Conservation (phyloP, 306 rosid genomes). For the Cercis canadensis region DNA sequence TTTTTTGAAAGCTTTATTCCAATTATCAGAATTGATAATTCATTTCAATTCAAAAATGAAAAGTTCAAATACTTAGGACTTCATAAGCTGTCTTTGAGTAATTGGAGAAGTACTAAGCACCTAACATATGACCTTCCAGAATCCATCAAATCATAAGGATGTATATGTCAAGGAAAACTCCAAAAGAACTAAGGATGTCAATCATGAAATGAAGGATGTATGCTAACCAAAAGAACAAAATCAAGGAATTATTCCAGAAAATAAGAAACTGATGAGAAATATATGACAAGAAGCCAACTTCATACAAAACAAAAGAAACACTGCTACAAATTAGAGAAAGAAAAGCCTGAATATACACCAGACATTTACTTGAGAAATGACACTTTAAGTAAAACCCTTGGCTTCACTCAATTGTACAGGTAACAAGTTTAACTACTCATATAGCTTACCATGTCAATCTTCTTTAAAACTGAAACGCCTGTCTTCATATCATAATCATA, state of each 20-base stretch:
- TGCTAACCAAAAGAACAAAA: conserved; percentile 23
- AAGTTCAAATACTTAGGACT: conserved; percentile 16
- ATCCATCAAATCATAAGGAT: conserved; percentile 13
- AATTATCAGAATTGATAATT: conserved; percentile 7
- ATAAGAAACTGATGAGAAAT: conserved; percentile 14
- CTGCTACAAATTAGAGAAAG: conserved; percentile 7
- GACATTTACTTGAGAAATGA: conserved; percentile 5
- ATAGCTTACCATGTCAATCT: conserved; percentile 73
- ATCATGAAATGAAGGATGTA: neutral
- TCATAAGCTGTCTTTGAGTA: neutral
- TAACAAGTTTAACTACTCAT: conserved; percentile 28
- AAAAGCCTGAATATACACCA: conserved; percentile 1
- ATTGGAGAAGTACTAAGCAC: neutral
- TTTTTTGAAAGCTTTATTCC: conserved; percentile 2
- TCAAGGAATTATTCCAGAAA: conserved; percentile 3
- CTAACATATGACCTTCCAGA: neutral
- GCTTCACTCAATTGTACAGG: conserved; percentile 17
- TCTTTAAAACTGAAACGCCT: conserved; percentile 73
- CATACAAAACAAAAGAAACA: conserved; percentile 20
- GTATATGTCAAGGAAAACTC: neutral
- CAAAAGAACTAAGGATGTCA: neutral
- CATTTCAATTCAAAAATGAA: neutral
- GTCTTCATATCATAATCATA: conserved; percentile 92
- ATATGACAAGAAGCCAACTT: conserved; percentile 22
- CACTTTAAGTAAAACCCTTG: conserved; percentile 6